Evolutionary conservation across 129 eudicot genomes (phyloP).

Genomic region (Chrysanthemum seticuspe): DNA sequence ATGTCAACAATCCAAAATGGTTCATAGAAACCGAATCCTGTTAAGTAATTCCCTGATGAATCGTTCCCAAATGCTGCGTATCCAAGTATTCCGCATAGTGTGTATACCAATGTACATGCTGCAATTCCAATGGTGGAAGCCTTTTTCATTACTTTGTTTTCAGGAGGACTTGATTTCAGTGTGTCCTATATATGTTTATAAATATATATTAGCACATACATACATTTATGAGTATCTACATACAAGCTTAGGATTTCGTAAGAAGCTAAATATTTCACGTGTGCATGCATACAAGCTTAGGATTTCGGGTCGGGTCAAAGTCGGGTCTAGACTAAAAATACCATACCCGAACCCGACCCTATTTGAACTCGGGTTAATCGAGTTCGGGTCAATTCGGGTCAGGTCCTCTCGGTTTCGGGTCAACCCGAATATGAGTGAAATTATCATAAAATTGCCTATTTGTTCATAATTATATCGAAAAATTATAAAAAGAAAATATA

Average conservation of each 20-base stretch:
- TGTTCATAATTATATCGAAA: too few relatives aligned
- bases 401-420: too few relatives aligned
- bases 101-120: conserved; percentile 31
- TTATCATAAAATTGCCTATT: too few relatives aligned
- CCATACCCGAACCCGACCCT: too few relatives aligned
- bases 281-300: too few relatives aligned
- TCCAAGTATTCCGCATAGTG: conserved; percentile 34
- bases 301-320: too few relatives aligned
- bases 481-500: too few relatives aligned
- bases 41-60: conserved; percentile 42
- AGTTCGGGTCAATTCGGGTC: too few relatives aligned
- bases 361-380: too few relatives aligned
- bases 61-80: conserved; percentile 38
- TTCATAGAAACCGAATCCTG: conserved; percentile 45
- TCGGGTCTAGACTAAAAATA: too few relatives aligned
- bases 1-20: conserved; percentile 39
- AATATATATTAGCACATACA: not conserved
- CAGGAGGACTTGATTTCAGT: conserved; percentile 39
- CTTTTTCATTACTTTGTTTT: conserved; percentile 41
- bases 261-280: not conserved
- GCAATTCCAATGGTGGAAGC: conserved; percentile 25
- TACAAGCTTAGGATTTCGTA: too few relatives aligned
- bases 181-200: conserved; percentile 30
- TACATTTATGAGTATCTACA: not conserved
- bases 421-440: too few relatives aligned